Conservation (phyloP, 768 basidiomycete genomes). For the Russula earlei region DNA sequence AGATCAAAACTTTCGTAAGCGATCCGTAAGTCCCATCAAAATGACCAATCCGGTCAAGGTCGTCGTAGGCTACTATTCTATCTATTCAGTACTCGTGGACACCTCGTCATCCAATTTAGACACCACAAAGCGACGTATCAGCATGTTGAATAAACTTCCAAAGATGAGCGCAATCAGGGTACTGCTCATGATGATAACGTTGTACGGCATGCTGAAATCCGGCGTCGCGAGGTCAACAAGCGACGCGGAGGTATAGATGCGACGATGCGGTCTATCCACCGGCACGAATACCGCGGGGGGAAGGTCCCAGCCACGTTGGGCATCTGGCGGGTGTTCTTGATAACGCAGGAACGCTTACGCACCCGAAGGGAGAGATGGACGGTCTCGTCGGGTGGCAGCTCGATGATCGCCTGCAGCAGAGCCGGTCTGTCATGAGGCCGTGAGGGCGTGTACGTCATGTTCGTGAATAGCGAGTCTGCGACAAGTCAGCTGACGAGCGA, state of each 20-base stretch:
- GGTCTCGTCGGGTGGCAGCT: slow-evolving; percentile 58
- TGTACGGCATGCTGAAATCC: slow-evolving; percentile 99
- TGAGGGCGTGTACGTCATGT: slow-evolving; percentile 59
- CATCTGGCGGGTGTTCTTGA: slow-evolving; percentile 93
- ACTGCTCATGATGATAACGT: slow-evolving; percentile 95
- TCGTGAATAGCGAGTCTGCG: slow-evolving; percentile 53
- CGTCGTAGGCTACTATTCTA: too few relatives aligned
- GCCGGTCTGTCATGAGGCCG: slow-evolving; percentile 66
- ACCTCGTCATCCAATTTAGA: slow-evolving; percentile 26
- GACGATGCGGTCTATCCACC: slow-evolving; percentile 18
- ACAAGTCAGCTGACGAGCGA: slow-evolving; percentile 1
- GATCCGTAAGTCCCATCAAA: too few relatives aligned
- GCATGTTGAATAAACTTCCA: slow-evolving; percentile 80
- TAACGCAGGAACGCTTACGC: slow-evolving; percentile 78
- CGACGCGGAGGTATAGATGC: slow-evolving; percentile 73
- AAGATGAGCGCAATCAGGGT: slow-evolving; percentile 89
- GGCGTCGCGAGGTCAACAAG: slow-evolving; percentile 95
- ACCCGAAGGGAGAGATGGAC: slow-evolving; percentile 64
- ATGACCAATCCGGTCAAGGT: too few relatives aligned
- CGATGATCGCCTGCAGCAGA: slow-evolving; percentile 61
- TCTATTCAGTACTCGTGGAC: too few relatives aligned
- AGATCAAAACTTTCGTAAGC: too few relatives aligned
- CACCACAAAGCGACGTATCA: slow-evolving; percentile 76
- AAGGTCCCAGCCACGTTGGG: slow-evolving; percentile 90
- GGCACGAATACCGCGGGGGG: slow-evolving; percentile 74